Conservation (phyloP, 2,329 filamentous ascomycete genomes). For the Chaetomiaceae sp. region DNA sequence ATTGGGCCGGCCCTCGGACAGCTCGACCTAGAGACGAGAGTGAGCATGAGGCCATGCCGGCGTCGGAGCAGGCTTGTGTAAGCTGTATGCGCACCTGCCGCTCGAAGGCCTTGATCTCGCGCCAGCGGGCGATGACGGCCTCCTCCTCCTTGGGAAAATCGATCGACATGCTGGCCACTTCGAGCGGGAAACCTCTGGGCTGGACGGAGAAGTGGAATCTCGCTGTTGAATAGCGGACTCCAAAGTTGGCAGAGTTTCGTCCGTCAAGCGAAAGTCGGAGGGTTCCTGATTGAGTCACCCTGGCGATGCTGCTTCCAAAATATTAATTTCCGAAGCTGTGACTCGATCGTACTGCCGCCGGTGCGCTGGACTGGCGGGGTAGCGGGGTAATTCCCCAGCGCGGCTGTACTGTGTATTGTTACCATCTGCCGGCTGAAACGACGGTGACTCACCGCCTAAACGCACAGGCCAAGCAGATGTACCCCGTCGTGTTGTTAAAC, state of each 20-base stretch:
- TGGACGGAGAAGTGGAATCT: not conserved
- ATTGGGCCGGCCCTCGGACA: slow-evolving; percentile 72
- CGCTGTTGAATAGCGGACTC: not conserved
- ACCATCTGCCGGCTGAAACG: slow-evolving; percentile 6
- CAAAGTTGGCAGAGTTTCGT: not conserved
- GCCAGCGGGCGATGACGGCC: slow-evolving; percentile 76
- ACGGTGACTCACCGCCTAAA: slow-evolving; percentile 2
- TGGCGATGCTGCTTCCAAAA: not conserved
- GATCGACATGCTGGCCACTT: slow-evolving; percentile 61
- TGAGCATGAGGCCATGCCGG: slow-evolving; percentile 2
- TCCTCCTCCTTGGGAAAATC: slow-evolving; percentile 92
- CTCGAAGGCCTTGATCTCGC: slow-evolving; percentile 85
- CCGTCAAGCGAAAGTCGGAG: slow-evolving; percentile 3
- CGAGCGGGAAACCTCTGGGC: not conserved
- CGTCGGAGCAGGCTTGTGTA: not conserved
- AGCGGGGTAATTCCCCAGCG: slow-evolving; percentile 15
- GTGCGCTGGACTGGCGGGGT: slow-evolving; percentile 9
- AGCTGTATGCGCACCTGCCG: slow-evolving; percentile 55
- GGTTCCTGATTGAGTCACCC: slow-evolving; percentile 5
- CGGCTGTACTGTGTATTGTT: slow-evolving; percentile 1
- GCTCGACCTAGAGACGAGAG: slow-evolving; percentile 49
- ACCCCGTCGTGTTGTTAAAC: not conserved
- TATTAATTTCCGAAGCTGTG: slow-evolving; percentile 6
- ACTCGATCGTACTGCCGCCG: not conserved
- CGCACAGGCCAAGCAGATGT: not conserved